These are phyloP conservation scores for Petrea volubilis DNA, from an alignment of 257 asterid species.

Conservation along the genomic window DNA sequence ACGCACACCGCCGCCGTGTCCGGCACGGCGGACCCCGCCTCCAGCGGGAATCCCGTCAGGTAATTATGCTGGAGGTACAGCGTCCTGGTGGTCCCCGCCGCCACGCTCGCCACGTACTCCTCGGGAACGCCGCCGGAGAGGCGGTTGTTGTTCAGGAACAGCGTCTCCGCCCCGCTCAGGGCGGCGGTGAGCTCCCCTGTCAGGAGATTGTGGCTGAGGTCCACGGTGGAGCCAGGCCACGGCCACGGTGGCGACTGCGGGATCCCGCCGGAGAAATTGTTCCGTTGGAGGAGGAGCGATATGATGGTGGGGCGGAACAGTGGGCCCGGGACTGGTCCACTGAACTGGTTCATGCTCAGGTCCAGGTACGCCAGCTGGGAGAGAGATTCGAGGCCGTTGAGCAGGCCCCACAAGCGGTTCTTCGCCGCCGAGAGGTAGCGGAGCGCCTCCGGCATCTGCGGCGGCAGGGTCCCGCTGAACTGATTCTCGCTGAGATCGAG, in stretches of 20 bases:
- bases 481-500: constrained; percentile 57
- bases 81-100: constrained; percentile 49
- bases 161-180: constrained; percentile 52
- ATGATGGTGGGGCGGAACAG: constrained; percentile 49
- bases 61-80: constrained; percentile 76
- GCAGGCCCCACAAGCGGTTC: constrained; percentile 66
- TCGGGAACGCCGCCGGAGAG: constrained; percentile 59
- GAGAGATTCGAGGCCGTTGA: constrained; percentile 43
- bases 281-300: constrained; percentile 81
- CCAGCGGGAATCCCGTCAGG: constrained; percentile 53
- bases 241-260: constrained; percentile 37
- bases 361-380: constrained; percentile 60
- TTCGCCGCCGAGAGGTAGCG: constrained; percentile 58
- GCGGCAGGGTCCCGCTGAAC: constrained; percentile 52
- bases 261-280: constrained; percentile 72
- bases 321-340: constrained; percentile 65
- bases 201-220: constrained; percentile 70
- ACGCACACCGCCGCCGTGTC: constrained; percentile 65
- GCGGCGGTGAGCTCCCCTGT: constrained; percentile 48
- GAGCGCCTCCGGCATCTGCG: constrained; percentile 47
- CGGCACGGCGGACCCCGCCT: constrained; percentile 42
- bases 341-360: constrained; percentile 65
- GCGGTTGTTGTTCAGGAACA: constrained; percentile 66
- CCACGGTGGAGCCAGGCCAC: constrained; percentile 48
- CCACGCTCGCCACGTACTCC: constrained; percentile 54